A percentile compares a stretch with the other conserved stretches of the same genome.
phyloP scores from a whole-genome alignment of 805 yeast species.

The Jamesozyma gamospora region DNA sequence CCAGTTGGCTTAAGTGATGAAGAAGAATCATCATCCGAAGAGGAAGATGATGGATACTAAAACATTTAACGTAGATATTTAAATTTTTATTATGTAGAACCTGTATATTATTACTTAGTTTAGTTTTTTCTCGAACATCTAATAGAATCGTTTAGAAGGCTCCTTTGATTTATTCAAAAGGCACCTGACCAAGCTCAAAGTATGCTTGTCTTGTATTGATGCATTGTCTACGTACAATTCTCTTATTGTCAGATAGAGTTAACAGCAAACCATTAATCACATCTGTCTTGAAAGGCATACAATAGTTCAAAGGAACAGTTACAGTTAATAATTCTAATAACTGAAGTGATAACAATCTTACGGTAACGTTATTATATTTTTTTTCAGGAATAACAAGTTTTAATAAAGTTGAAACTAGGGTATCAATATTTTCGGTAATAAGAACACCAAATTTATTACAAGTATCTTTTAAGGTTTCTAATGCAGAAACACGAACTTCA shows the following conservation, averaged over 20 bases:
- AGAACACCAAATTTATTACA: conserved; percentile 46
- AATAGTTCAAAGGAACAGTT: conserved; percentile 31
- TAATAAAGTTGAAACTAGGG: conserved; percentile 47
- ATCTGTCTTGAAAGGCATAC: conserved; percentile 42
- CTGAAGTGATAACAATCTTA: conserved; percentile 47
- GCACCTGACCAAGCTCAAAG: conserved; percentile 42
- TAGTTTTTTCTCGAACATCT: no score
- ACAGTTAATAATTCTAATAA: conserved; percentile 43
- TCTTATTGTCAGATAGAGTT: conserved; percentile 61
- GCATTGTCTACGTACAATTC: conserved; percentile 67
- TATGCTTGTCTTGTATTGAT: conserved; percentile 72
- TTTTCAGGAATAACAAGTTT: conserved; percentile 17
- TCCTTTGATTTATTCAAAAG: conserved; percentile 22
- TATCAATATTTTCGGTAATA: conserved; percentile 43
- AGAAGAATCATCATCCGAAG: conserved; percentile 31
- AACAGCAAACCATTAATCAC: conserved; percentile 40
- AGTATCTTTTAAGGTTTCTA: conserved; percentile 48
- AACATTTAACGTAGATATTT: background rate
- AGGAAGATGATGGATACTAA: conserved; percentile 12
- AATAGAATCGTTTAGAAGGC: background rate
- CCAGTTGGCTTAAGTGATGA: conserved; percentile 63
- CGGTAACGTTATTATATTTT: conserved; percentile 34
- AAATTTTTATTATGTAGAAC: background rate
- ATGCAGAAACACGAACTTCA: conserved; percentile 48
- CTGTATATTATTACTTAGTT: background rate